phyloP scores from a whole-genome alignment of 139 green algal species.

The Nannochloris sp. region DNA sequence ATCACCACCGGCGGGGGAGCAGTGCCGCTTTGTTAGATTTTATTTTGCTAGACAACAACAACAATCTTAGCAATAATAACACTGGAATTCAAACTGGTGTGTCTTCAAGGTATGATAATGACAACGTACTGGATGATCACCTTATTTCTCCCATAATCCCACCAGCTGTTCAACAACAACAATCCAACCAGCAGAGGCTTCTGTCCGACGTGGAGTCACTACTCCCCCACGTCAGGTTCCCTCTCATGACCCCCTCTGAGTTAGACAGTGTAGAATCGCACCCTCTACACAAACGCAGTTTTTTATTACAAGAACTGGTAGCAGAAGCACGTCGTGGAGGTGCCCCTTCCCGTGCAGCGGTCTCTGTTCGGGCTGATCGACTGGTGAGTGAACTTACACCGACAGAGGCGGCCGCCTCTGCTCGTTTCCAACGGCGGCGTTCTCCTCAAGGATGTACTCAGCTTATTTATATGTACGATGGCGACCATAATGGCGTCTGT shows the following conservation, averaged over 20 bases:
- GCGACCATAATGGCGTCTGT: conserved; percentile 64
- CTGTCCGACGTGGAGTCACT: conserved; percentile 32
- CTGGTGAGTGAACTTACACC: conserved; percentile 14
- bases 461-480: conserved; percentile 71
- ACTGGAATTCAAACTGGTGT: too few relatives aligned
- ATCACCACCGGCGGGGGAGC: conserved; percentile 3
- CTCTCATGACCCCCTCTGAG: conserved; percentile 45
- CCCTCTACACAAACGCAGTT: conserved; percentile 7
- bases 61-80: too few relatives aligned
- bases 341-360: not conserved
- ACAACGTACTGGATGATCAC: too few relatives aligned
- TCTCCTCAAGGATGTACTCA: conserved; percentile 31
- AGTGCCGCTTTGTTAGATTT: not conserved
- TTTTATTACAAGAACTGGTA: conserved; percentile 34
- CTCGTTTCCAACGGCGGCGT: conserved; percentile 26
- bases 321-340: conserved; percentile 18
- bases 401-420: not conserved
- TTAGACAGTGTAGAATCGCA: conserved; percentile 21
- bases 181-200: too few relatives aligned
- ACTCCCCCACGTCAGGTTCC: conserved; percentile 55
- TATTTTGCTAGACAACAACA: too few relatives aligned
- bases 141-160: too few relatives aligned
- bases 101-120: too few relatives aligned
- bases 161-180: too few relatives aligned
- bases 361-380: conserved; percentile 25